Percentiles rank a stretch among this genome's conserved stretches.
Conservation (phyloP, 768 basidiomycete species). For the Podaxis rugospora region DNA sequence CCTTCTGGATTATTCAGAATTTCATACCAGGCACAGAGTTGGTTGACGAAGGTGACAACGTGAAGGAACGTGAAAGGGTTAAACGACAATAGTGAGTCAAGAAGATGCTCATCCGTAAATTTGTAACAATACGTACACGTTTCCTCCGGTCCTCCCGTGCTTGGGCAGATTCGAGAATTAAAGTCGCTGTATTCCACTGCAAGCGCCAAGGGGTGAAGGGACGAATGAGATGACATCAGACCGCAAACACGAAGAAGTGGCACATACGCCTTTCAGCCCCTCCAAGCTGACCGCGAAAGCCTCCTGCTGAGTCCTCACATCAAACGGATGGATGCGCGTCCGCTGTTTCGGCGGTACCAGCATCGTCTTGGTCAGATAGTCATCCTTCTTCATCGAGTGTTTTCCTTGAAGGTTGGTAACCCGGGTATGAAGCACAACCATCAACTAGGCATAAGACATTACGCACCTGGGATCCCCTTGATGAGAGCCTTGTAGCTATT, state of each 20-base stretch:
- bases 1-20: slow-evolving; percentile 45
- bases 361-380: slow-evolving; percentile 63
- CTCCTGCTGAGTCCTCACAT: slow-evolving; percentile 61
- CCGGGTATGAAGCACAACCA: slow-evolving; percentile 12
- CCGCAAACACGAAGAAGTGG: not conserved
- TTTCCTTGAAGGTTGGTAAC: slow-evolving; percentile 43
- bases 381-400: slow-evolving; percentile 78
- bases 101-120: not conserved
- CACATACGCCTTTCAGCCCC: slow-evolving; percentile 67
- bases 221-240: slow-evolving; percentile 10
- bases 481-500: slow-evolving; percentile 76
- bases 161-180: slow-evolving; percentile 67
- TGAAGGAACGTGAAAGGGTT: not conserved
- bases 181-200: slow-evolving; percentile 64
- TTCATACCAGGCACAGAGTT: slow-evolving; percentile 2
- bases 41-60: slow-evolving; percentile 6
- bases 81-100: slow-evolving; percentile 6
- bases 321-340: slow-evolving; percentile 57
- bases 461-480: slow-evolving; percentile 68
- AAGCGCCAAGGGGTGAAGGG: not conserved
- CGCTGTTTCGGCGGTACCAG: slow-evolving; percentile 68
- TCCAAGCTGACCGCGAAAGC: slow-evolving; percentile 72
- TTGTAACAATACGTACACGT: slow-evolving; percentile 46
- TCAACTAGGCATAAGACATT: not conserved
- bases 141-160: slow-evolving; percentile 75